A percentile compares a stretch with the other conserved stretches of the same genome.
Conservation (phyloP, 208 protist species). For the Crithidia thermophila region DNA sequence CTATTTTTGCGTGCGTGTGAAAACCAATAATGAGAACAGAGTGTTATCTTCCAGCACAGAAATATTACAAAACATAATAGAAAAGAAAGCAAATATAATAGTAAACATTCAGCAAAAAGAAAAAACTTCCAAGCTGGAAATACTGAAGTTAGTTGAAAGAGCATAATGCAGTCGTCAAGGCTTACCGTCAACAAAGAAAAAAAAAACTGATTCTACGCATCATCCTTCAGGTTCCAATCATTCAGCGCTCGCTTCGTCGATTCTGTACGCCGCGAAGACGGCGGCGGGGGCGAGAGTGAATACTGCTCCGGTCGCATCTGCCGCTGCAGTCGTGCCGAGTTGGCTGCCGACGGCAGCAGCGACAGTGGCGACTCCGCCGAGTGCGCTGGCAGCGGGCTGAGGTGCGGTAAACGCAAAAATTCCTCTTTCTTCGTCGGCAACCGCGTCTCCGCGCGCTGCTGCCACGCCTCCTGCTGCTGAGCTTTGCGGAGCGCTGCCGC, state of each 20-base stretch:
- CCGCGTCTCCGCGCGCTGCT: constrained; percentile 5
- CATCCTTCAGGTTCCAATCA: constrained; percentile 18
- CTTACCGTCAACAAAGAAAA: constrained; percentile 10
- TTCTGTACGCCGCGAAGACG: constrained; percentile 13
- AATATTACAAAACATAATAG: background rate
- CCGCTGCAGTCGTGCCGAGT: constrained; percentile 22
- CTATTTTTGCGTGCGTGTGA: too few species aligned
- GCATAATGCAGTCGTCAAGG: background rate
- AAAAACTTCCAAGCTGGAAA: background rate
- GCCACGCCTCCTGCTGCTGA: constrained; percentile 26
- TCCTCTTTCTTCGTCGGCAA: constrained; percentile 26
- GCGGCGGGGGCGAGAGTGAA: constrained; percentile 9
- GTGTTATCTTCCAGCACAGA: too few species aligned
- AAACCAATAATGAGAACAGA: too few species aligned
- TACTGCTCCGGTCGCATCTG: constrained; percentile 25
- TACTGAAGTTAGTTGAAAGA: background rate
- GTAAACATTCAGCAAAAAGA: background rate
- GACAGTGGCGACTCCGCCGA: background rate
- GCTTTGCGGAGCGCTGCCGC: background rate
- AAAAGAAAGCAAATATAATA: background rate
- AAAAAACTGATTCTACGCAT: constrained; percentile 9
- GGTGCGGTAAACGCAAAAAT: constrained; percentile 28
- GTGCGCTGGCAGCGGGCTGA: constrained; percentile 9
- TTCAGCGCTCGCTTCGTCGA: constrained; percentile 7
- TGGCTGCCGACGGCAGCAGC: constrained; percentile 15